A percentile compares a stretch with the other conserved stretches of the same genome.
These are phyloP conservation scores for Clausena lansium DNA, from an alignment of 345 rosid species.

Conservation along the genomic window DNA sequence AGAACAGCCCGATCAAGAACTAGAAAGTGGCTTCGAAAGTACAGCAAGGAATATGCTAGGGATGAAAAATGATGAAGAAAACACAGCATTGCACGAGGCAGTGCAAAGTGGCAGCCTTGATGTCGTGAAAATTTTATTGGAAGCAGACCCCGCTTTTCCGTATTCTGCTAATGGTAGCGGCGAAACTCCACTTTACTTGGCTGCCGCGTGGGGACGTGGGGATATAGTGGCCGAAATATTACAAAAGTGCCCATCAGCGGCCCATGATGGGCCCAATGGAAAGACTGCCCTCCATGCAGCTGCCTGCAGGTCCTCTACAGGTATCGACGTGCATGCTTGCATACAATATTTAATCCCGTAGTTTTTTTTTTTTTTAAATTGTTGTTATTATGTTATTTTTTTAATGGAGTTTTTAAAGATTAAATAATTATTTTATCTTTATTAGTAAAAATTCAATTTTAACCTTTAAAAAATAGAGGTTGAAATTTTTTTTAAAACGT, in stretches of 20 bases:
- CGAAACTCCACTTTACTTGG: not conserved
- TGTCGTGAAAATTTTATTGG: not conserved
- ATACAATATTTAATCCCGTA: too few species aligned
- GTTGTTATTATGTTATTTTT: too few species aligned
- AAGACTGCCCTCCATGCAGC: not conserved
- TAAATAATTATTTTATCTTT: too few species aligned
- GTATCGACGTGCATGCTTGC: too few species aligned
- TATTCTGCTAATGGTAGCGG: not conserved
- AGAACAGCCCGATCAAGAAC: not conserved
- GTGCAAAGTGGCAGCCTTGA: not conserved
- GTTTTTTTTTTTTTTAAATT: too few species aligned
- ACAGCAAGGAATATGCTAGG: not conserved
- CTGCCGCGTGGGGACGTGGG: not conserved
- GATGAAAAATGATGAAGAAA: not conserved
- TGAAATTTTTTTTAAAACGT: too few species aligned
- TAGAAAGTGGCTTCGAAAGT: not conserved
- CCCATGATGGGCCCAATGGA: not conserved
- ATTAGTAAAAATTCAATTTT: too few species aligned
- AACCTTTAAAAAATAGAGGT: too few species aligned
- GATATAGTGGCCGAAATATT: not conserved
- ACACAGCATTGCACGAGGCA: slow-evolving; percentile 1
- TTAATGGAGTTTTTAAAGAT: too few species aligned
- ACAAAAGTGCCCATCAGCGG: not conserved
- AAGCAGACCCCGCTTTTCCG: not conserved
- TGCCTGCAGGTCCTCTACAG: too few species aligned